These are phyloP conservation scores for Claviceps sp. DNA, from an alignment of 2,329 filamentous ascomycete genomes.

Conservation along the genomic window DNA sequence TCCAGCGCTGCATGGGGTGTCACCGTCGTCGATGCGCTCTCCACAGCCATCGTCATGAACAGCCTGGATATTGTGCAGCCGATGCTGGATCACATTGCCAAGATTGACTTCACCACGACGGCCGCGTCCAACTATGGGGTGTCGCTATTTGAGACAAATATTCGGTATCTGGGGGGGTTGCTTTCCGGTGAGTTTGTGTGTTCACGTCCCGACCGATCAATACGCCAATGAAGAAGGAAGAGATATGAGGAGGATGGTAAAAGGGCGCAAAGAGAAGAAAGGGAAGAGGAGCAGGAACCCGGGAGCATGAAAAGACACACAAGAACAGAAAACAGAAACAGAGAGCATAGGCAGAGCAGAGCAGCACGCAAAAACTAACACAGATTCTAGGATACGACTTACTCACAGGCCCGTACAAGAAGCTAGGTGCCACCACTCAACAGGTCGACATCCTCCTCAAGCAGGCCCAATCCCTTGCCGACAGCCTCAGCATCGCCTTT, in stretches of 20 bases:
- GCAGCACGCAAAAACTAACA: not conserved
- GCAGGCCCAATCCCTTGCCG: constrained; percentile 56
- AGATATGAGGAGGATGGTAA: no score
- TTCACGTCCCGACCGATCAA: not conserved
- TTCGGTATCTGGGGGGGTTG: constrained; percentile 73
- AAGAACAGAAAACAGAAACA: no score
- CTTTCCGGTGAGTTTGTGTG: constrained; percentile 43
- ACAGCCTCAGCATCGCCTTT: constrained; percentile 65
- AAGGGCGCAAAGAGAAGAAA: not conserved
- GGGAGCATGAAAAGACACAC: not conserved
- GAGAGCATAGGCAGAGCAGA: not conserved
- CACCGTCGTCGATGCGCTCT: constrained; percentile 67
- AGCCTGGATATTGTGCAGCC: constrained; percentile 51
- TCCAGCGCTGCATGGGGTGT: constrained; percentile 72
- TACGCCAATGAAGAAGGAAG: not conserved
- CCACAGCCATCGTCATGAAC: constrained; percentile 67
- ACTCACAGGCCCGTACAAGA: constrained; percentile 49
- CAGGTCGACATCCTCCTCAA: constrained; percentile 46
- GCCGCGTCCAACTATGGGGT: constrained; percentile 32
- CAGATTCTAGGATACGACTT: constrained; percentile 47
- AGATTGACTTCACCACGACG: constrained; percentile 56
- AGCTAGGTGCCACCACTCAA: constrained; percentile 28
- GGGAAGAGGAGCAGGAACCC: not conserved
- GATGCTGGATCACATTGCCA: constrained; percentile 58
- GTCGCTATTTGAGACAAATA: constrained; percentile 81